phyloP scores from a whole-genome alignment of 2,329 filamentous ascomycete species.

The Ophiocordyceps robertsii region DNA sequence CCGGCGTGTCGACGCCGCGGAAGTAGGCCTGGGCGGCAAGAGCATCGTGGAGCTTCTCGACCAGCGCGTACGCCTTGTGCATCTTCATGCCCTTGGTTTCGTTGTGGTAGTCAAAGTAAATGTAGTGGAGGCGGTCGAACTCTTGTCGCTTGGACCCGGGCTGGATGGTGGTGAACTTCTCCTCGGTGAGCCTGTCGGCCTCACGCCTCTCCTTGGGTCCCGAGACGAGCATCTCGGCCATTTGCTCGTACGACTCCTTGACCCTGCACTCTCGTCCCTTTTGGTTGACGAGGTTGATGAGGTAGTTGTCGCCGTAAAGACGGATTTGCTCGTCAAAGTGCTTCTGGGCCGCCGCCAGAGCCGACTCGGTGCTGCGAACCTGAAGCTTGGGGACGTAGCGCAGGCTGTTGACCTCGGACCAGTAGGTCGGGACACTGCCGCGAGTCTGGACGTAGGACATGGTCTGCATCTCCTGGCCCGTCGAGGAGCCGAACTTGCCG shows the following conservation, averaged over 20 bases:
- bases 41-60: conserved; percentile 68
- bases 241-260: conserved; percentile 87
- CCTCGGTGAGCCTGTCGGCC: conserved; percentile 51
- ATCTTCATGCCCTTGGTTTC: conserved; percentile 93
- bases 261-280: conserved; percentile 81
- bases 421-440: conserved; percentile 90
- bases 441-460: conserved; percentile 93
- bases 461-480: conserved; percentile 69
- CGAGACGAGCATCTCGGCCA: conserved; percentile 64
- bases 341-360: conserved; percentile 61
- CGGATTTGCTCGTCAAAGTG: conserved; percentile 92
- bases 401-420: conserved; percentile 90
- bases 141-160: conserved; percentile 41
- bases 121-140: conserved; percentile 80
- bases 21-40: conserved; percentile 80
- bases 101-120: conserved; percentile 98
- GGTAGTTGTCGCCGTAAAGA: conserved; percentile 89
- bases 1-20: conserved; percentile 76
- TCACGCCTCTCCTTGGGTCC: conserved; percentile 53
- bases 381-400: conserved; percentile 86
- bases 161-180: conserved; percentile 74
- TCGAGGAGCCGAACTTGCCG: conserved; percentile 45
- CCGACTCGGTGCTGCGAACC: conserved; percentile 71
- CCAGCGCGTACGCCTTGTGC: conserved; percentile 77
- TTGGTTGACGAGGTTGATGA: conserved; percentile 95